Conservation (phyloP, 495 filamentous ascomycete genomes). For the Neurospora africana region DNA sequence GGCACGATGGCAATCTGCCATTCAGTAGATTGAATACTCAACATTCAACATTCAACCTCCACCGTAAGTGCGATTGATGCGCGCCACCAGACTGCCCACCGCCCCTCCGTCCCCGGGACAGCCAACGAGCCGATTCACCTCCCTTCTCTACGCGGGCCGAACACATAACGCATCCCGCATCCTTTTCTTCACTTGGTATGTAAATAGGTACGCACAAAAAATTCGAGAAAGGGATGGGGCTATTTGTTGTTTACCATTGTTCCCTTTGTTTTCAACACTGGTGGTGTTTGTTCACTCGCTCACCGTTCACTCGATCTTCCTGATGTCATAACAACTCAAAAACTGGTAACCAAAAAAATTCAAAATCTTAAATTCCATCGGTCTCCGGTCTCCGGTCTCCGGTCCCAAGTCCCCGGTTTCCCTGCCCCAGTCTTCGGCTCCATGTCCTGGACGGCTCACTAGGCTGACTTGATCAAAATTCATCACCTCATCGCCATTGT, state of each 20-base stretch:
- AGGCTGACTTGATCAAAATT: background rate
- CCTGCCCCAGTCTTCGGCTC: background rate
- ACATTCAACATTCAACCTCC: too few relatives aligned
- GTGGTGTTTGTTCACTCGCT: background rate
- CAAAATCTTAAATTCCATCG: background rate
- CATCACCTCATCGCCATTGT: background rate
- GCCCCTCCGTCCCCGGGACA: background rate
- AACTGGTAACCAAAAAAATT: background rate
- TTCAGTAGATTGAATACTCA: too few relatives aligned
- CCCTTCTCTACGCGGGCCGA: background rate
- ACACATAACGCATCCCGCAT: background rate
- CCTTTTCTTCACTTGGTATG: background rate
- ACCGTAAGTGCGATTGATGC: background rate
- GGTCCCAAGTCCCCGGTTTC: background rate
- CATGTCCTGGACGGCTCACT: background rate
- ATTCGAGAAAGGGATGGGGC: background rate
- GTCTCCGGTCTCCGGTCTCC: background rate
- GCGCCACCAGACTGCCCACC: background rate
- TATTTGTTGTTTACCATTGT: background rate
- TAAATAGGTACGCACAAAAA: background rate
- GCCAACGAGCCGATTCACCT: background rate
- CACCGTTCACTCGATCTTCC: background rate
- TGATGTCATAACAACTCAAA: background rate
- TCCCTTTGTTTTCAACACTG: background rate
- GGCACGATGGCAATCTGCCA: too few relatives aligned